phyloP scores from a whole-genome alignment of 2,329 filamentous ascomycete genomes.

The Boeremia exigua region DNA sequence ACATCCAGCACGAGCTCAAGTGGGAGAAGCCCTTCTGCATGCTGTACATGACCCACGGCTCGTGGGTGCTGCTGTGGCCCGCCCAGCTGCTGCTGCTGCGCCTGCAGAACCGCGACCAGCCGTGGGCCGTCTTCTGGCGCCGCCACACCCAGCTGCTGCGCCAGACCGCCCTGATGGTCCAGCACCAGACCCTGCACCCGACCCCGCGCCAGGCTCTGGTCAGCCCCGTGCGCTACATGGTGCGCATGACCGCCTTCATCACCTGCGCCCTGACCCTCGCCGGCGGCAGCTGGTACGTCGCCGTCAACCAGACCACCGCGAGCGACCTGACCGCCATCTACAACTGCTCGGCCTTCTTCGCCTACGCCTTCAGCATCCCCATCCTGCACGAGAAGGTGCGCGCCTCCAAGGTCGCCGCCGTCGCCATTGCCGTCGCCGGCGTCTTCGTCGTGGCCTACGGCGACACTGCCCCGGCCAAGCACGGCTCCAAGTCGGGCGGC shows the following conservation, averaged over 20 bases:
- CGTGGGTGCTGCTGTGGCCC: slow-evolving; percentile 90
- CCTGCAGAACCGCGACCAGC: slow-evolving; percentile 75
- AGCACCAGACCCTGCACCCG: slow-evolving; percentile 75
- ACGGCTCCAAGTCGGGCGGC: slow-evolving; percentile 62
- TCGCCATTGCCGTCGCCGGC: slow-evolving; percentile 83
- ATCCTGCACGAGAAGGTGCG: slow-evolving; percentile 84
- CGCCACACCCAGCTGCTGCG: slow-evolving; percentile 68
- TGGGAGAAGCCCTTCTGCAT: slow-evolving; percentile 99
- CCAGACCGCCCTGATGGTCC: slow-evolving; percentile 82
- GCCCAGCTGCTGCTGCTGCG: slow-evolving; percentile 80
- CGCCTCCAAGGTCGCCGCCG: slow-evolving; percentile 83
- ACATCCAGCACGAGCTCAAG: slow-evolving; percentile 88
- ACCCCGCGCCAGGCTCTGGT: slow-evolving; percentile 53
- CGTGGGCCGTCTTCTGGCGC: slow-evolving; percentile 88
- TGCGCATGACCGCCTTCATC: slow-evolving; percentile 79
- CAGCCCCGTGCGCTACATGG: slow-evolving; percentile 73
- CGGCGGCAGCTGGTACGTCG: slow-evolving; percentile 93
- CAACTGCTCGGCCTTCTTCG: slow-evolving; percentile 99
- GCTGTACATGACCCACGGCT: slow-evolving; percentile 96
- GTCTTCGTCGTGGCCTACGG: slow-evolving; percentile 97
- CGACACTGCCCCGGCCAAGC: slow-evolving; percentile 64
- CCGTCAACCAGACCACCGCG: slow-evolving; percentile 89
- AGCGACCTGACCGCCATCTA: slow-evolving; percentile 97
- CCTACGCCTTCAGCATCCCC: slow-evolving; percentile 94
- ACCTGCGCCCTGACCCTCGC: slow-evolving; percentile 88